A percentile compares a stretch with the other conserved stretches of the same genome.
phyloP scores from a whole-genome alignment of 2,329 filamentous ascomycete genomes.

The Parascedosporium putredinis region DNA sequence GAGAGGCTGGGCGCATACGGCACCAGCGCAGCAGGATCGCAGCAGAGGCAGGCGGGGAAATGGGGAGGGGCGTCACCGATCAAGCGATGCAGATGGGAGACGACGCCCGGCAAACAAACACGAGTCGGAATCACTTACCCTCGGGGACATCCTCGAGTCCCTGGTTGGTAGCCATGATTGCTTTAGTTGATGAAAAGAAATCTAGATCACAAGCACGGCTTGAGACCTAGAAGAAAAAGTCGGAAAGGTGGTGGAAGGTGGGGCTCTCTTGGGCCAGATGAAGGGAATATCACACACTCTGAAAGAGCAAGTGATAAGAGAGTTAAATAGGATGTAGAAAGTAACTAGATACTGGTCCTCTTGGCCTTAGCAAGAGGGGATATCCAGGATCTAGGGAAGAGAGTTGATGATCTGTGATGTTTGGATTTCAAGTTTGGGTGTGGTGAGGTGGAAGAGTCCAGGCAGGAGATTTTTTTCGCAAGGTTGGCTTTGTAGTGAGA shows the following conservation, averaged over 20 bases:
- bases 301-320: constrained; percentile 1
- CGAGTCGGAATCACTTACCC: constrained; percentile 55
- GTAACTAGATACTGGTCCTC: constrained; percentile 9
- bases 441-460: constrained; percentile 1
- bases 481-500: background rate
- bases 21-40: constrained; percentile 1
- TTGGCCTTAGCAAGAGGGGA: constrained; percentile 9
- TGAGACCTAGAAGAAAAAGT: constrained; percentile 54
- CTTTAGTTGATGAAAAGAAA: constrained; percentile 41
- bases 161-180: constrained; percentile 98
- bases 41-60: background rate
- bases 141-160: constrained; percentile 97
- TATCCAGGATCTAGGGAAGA: constrained; percentile 8
- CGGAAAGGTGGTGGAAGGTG: constrained; percentile 24
- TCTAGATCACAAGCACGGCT: constrained; percentile 70
- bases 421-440: constrained; percentile 5
- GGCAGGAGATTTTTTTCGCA: constrained; percentile 9
- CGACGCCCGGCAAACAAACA: background rate
- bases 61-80: background rate
- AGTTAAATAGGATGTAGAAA: constrained; percentile 9
- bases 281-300: constrained; percentile 7
- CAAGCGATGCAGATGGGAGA: background rate
- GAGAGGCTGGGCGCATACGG: constrained; percentile 1
- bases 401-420: constrained; percentile 1
- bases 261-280: constrained; percentile 15